Conservation (phyloP, 345 rosid genomes). For the Brassica rapa region DNA sequence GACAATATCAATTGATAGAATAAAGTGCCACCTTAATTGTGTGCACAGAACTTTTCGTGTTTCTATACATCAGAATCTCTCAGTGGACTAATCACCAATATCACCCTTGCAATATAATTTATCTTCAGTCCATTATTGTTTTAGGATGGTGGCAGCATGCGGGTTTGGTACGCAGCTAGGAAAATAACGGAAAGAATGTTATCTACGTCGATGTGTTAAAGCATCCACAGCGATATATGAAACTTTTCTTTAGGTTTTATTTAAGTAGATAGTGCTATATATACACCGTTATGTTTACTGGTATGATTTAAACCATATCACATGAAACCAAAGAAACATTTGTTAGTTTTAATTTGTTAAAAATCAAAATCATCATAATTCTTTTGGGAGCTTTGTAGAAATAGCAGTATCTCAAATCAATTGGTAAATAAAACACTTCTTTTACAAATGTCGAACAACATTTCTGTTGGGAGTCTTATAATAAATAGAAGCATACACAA, state of each 20-base stretch:
- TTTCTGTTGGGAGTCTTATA: not conserved
- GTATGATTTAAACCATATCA: not conserved
- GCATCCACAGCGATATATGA: not conserved
- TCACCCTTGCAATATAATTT: slow-evolving; percentile 21
- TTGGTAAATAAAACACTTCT: not conserved
- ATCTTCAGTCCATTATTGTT: slow-evolving; percentile 22
- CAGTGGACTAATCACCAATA: slow-evolving; percentile 24
- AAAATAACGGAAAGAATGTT: not conserved
- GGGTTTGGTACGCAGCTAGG: slow-evolving; percentile 23
- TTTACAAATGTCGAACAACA: not conserved
- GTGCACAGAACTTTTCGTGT: slow-evolving; percentile 13
- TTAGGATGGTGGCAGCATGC: slow-evolving; percentile 10
- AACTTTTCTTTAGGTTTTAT: not conserved
- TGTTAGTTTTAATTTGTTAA: not conserved
- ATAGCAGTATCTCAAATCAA: not conserved
- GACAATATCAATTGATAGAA: slow-evolving; percentile 26
- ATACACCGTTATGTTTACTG: not conserved
- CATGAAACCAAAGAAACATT: not conserved
- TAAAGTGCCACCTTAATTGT: slow-evolving; percentile 15
- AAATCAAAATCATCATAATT: not conserved
- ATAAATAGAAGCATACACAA: not conserved
- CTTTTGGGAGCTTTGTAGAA: not conserved
- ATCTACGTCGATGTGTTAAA: not conserved
- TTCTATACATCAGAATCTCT: slow-evolving; percentile 6
- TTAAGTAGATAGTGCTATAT: not conserved